Conservation (phyloP, 805 yeast species). For the Wickerhamomyces kurtzmanii region DNA sequence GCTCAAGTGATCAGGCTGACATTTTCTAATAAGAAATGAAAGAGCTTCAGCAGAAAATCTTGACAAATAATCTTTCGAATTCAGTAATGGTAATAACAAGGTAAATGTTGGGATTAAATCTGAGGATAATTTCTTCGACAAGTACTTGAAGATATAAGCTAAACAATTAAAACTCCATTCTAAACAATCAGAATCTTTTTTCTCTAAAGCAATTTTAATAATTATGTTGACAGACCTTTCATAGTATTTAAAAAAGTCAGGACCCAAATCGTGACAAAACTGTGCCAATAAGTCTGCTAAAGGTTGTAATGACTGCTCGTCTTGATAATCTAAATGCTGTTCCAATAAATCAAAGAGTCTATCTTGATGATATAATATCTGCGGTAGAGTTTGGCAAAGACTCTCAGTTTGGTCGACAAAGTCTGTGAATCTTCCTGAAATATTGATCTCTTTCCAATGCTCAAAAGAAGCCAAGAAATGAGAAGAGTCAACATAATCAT, state of each 20-base stretch:
- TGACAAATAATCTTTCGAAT: slow-evolving; percentile 54
- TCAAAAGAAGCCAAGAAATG: slow-evolving; percentile 71
- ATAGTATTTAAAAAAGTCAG: slow-evolving; percentile 76
- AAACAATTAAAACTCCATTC: slow-evolving; percentile 81
- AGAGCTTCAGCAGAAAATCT: slow-evolving; percentile 88
- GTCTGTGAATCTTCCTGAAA: slow-evolving; percentile 60
- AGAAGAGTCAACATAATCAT: slow-evolving; percentile 65
- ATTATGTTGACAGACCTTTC: slow-evolving; percentile 39
- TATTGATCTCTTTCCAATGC: slow-evolving; percentile 83
- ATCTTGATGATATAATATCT: slow-evolving; percentile 61
- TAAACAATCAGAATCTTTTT: slow-evolving; percentile 50
- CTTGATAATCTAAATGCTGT: slow-evolving; percentile 40
- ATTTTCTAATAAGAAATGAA: slow-evolving; percentile 71
- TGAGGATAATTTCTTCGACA: slow-evolving; percentile 51
- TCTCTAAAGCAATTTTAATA: slow-evolving; percentile 34
- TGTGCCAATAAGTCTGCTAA: slow-evolving; percentile 72
- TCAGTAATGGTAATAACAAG: slow-evolving; percentile 53
- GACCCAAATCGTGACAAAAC: slow-evolving; percentile 85
- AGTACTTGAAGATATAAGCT: slow-evolving; percentile 84
- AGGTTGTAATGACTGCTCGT: slow-evolving; percentile 70
- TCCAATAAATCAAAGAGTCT: slow-evolving; percentile 46
- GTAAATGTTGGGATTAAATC: slow-evolving; percentile 65
- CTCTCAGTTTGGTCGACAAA: slow-evolving; percentile 48
- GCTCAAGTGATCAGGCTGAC: slow-evolving; percentile 36
- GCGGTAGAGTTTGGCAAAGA: slow-evolving; percentile 64